A percentile compares a stretch with the other conserved stretches of the same genome.
Conservation (phyloP, 2,329 filamentous ascomycete species). For the Drechslerella coelobrocha region DNA sequence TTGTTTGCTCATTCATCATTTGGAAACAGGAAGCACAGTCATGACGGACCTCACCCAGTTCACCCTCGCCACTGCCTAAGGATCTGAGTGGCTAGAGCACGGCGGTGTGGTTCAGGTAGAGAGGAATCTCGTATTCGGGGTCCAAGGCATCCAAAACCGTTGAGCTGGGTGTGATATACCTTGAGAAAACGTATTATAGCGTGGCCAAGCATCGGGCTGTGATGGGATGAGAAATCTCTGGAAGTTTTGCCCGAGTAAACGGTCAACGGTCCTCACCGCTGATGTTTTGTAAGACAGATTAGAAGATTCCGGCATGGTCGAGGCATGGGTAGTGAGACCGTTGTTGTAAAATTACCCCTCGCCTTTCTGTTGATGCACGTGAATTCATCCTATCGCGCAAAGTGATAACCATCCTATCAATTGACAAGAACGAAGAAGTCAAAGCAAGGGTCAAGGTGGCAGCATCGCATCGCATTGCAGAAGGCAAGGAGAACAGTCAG, state of each 20-base stretch:
- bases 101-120: constrained; percentile 3
- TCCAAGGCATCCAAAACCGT: constrained; percentile 36
- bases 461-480: background rate
- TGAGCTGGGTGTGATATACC: constrained; percentile 15
- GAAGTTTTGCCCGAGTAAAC: background rate
- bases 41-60: constrained; percentile 2
- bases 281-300: background rate
- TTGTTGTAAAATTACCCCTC: background rate
- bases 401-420: background rate
- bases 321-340: background rate
- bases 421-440: background rate
- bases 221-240: background rate
- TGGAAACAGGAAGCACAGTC: background rate
- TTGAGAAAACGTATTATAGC: constrained; percentile 5
- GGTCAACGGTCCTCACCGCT: background rate
- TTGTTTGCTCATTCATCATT: background rate
- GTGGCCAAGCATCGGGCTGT: background rate
- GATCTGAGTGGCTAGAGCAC: constrained; percentile 1
- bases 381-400: too few relatives aligned
- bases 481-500: too few relatives aligned
- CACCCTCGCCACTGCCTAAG: background rate
- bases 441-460: background rate
- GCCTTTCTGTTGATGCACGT: background rate
- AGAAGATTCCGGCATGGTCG: background rate
- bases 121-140: constrained; percentile 44